These are phyloP conservation scores for Ceratocystis huliohia DNA, from an alignment of 2,329 filamentous ascomycete genomes.

Conservation along the genomic window DNA sequence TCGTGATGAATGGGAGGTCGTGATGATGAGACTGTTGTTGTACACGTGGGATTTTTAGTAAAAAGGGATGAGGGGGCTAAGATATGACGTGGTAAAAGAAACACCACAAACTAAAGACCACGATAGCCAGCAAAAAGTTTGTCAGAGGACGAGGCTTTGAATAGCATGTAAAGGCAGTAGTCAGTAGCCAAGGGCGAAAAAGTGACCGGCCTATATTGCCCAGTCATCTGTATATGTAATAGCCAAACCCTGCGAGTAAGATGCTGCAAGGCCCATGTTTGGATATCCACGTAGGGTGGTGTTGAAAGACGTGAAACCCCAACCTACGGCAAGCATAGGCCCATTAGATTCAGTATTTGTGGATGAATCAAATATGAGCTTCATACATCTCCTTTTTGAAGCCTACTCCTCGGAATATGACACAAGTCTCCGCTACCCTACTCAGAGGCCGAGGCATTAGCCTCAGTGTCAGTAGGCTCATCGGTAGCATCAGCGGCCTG, in stretches of 20 bases:
- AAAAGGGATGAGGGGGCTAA: neutral
- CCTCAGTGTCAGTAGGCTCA: neutral
- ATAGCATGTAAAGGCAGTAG: neutral
- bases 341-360: neutral
- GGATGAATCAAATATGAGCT: neutral
- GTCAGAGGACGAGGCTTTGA: neutral
- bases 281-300: neutral
- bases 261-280: neutral
- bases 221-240: neutral
- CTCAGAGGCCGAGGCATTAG: neutral
- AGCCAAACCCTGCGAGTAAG: neutral
- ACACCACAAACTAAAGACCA: neutral
- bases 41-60: slow-evolving; percentile 1
- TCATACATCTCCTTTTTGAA: neutral
- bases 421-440: neutral
- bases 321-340: neutral
- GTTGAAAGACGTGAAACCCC: neutral
- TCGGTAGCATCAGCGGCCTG: neutral
- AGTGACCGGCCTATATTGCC: neutral
- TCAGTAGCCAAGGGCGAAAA: neutral
- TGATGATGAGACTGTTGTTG: slow-evolving; percentile 11
- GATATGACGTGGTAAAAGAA: neutral
- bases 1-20: slow-evolving; percentile 9
- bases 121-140: neutral
- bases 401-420: neutral